phyloP scores from a whole-genome alignment of 305 asterid genomes.

The Salvia sclarea region DNA sequence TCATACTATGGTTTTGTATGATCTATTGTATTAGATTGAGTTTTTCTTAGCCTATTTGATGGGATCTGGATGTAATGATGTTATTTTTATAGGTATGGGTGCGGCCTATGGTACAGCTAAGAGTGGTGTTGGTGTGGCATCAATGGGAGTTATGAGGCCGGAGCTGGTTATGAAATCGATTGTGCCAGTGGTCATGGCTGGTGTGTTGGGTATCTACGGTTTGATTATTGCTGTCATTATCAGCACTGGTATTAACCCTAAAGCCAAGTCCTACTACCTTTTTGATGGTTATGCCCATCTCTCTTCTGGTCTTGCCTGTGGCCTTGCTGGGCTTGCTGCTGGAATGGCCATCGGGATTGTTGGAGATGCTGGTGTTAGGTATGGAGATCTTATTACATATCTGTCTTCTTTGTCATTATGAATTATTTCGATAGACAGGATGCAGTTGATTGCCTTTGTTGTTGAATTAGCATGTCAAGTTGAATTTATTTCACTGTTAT shows the following conservation, averaged over 20 bases:
- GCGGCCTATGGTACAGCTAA: slow-evolving; percentile 59
- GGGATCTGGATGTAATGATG: slow-evolving; percentile 3
- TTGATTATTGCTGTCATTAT: slow-evolving; percentile 54
- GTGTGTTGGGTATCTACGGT: slow-evolving; percentile 59
- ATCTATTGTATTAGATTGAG: background rate
- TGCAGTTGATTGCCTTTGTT: slow-evolving; percentile 12
- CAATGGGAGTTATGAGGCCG: slow-evolving; percentile 61
- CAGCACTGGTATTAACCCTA: slow-evolving; percentile 57
- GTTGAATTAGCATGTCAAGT: background rate
- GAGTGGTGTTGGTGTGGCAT: slow-evolving; percentile 61
- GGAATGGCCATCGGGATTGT: slow-evolving; percentile 58
- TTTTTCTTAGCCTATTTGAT: background rate
- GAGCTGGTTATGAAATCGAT: slow-evolving; percentile 59
- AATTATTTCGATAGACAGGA: background rate
- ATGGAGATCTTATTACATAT: background rate
- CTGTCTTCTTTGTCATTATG: background rate
- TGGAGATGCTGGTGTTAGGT: slow-evolving; percentile 66
- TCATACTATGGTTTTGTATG: background rate
- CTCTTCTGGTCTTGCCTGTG: slow-evolving; percentile 52
- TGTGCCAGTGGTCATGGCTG: slow-evolving; percentile 64
- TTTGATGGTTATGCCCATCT: slow-evolving; percentile 55
- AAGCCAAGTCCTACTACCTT: slow-evolving; percentile 48
- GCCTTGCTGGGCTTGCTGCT: slow-evolving; percentile 55
- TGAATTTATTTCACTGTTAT: background rate
- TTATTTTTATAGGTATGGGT: slow-evolving; percentile 49